phyloP scores from a whole-genome alignment of 352 stramenopile genomes.

The Hyaloperonospora arabidopsidis region DNA sequence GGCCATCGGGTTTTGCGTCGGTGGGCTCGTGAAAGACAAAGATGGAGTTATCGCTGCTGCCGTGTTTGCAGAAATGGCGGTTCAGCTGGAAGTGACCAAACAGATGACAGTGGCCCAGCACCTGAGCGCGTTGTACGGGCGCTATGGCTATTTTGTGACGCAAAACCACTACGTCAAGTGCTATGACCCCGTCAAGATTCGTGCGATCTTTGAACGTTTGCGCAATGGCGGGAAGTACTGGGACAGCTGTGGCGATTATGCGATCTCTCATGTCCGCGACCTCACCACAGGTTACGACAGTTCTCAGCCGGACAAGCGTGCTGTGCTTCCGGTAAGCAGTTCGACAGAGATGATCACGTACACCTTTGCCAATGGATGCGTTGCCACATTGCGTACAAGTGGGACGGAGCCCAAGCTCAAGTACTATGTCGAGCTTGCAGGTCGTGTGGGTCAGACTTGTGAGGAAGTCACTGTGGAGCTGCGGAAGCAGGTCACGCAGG shows the following conservation, averaged over 20 bases:
- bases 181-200: conserved; percentile 83
- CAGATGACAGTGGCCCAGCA: conserved; percentile 61
- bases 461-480: conserved; percentile 51
- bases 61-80: conserved; percentile 87
- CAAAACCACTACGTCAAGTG: conserved; percentile 97
- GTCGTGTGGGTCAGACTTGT: conserved; percentile 52
- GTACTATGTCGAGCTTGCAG: conserved; percentile 95
- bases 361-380: conserved; percentile 92
- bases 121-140: conserved; percentile 84
- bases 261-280: conserved; percentile 77
- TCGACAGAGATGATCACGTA: conserved; percentile 97
- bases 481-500: conserved; percentile 56
- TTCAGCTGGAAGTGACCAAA: conserved; percentile 43
- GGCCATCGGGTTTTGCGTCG: conserved; percentile 97
- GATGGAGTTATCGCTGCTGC: conserved; percentile 92
- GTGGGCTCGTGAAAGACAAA: conserved; percentile 96
- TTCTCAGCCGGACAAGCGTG: conserved; percentile 81
- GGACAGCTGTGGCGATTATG: conserved; percentile 72
- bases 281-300: conserved; percentile 86
- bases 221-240: conserved; percentile 86
- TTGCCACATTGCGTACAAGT: conserved; percentile 94
- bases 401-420: conserved; percentile 99
- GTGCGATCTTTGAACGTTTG: conserved; percentile 88
- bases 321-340: conserved; percentile 86
- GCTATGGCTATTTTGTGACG: conserved; percentile 95